Conservation (phyloP, 176 grass and related monocot species). For the Aegilops longissima region DNA sequence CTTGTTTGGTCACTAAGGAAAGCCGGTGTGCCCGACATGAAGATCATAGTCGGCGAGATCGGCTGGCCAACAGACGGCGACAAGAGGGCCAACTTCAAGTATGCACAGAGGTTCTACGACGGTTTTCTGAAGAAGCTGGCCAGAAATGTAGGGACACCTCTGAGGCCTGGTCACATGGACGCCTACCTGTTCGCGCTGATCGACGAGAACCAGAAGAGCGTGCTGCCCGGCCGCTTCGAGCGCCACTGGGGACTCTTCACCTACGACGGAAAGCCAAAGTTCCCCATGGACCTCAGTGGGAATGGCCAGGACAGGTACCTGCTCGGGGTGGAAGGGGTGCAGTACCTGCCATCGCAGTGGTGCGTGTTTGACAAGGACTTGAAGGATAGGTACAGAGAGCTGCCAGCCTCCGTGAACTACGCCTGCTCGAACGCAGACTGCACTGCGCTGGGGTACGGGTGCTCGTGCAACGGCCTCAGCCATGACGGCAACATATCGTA, state of each 20-base stretch:
- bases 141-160: slow-evolving; percentile 62
- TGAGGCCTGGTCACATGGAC: slow-evolving; percentile 65
- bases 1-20: slow-evolving; percentile 81
- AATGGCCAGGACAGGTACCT: slow-evolving; percentile 41
- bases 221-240: slow-evolving; percentile 78
- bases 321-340: slow-evolving; percentile 52
- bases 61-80: slow-evolving; percentile 89
- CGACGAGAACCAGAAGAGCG: slow-evolving; percentile 81
- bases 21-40: slow-evolving; percentile 76
- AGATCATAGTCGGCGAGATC: slow-evolving; percentile 73
- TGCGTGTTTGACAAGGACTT: slow-evolving; percentile 65
- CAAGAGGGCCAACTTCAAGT: slow-evolving; percentile 57
- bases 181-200: slow-evolving; percentile 78
- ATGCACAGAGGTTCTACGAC: slow-evolving; percentile 71
- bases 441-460: slow-evolving; percentile 65
- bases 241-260: slow-evolving; percentile 76
- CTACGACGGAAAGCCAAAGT: slow-evolving; percentile 77
- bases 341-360: slow-evolving; percentile 72
- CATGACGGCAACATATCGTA: slow-evolving; percentile 62
- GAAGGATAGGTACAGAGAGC: slow-evolving; percentile 49
- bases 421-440: slow-evolving; percentile 75
- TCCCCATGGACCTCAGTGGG: slow-evolving; percentile 68
- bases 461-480: slow-evolving; percentile 59
- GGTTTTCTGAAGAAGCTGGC: slow-evolving; percentile 67
- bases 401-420: slow-evolving; percentile 55